Percentiles rank a stretch among this genome's conserved stretches.
These are phyloP conservation scores for Trichomonas tenax DNA, from an alignment of 208 protist genomes.

Conservation along the genomic window DNA sequence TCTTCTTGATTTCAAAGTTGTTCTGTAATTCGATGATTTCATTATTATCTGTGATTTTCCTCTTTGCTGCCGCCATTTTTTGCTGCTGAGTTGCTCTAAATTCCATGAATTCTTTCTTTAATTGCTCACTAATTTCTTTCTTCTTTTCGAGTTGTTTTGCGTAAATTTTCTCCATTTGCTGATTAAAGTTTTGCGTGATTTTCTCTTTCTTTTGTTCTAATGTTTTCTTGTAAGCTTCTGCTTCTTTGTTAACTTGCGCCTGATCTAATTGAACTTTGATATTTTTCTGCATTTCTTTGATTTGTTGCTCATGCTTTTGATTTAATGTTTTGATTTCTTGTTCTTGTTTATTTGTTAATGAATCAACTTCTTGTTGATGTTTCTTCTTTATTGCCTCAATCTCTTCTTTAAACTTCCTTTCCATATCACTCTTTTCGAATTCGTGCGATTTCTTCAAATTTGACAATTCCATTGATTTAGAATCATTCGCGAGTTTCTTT, in stretches of 20 bases:
- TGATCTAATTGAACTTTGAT: too few species aligned
- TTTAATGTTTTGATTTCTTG: neutral
- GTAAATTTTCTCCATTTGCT: too few species aligned
- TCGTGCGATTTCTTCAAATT: neutral
- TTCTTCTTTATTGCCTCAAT: neutral
- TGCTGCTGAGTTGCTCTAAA: neutral
- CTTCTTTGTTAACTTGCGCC: too few species aligned
- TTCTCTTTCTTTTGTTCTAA: too few species aligned
- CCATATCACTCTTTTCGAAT: neutral
- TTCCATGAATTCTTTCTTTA: neutral
- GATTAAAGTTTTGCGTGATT: too few species aligned
- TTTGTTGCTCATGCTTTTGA: neutral
- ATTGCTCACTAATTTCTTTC: neutral
- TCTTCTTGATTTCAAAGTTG: too few species aligned
- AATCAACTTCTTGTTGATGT: neutral
- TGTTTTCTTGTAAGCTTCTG: too few species aligned
- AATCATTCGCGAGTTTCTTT: too few species aligned
- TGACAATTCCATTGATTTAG: neutral
- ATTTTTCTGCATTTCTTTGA: neutral
- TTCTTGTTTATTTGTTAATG: neutral
- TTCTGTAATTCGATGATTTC: too few species aligned
- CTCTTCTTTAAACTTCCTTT: neutral
- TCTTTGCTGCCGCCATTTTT: neutral
- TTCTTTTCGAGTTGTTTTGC: too few species aligned
- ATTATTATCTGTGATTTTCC: too few species aligned